These are phyloP conservation scores for Pseudocercospora ulei DNA, from an alignment of 2,329 filamentous ascomycete genomes.

Conservation along the genomic window DNA sequence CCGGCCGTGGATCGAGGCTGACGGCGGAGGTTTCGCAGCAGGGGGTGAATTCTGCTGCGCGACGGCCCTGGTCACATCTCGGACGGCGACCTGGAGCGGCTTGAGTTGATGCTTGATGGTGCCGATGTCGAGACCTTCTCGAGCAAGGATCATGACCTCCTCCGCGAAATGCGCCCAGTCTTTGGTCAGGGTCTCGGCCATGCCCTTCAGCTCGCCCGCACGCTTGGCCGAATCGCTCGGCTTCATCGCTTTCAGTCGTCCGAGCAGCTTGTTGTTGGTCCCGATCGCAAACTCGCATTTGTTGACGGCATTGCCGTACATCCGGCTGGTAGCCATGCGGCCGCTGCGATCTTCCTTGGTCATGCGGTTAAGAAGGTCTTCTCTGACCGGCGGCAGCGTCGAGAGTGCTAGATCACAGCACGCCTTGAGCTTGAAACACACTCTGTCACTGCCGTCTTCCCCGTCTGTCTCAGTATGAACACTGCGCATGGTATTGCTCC, in stretches of 20 bases:
- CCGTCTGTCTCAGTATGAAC: constrained; percentile 56
- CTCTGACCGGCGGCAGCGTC: constrained; percentile 59
- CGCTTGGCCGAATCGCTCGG: constrained; percentile 70
- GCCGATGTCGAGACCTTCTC: constrained; percentile 38
- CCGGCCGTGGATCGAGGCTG: constrained; percentile 17
- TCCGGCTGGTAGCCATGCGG: constrained; percentile 39
- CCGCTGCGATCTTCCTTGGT: constrained; percentile 50
- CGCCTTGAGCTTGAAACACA: constrained; percentile 65
- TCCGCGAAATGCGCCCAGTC: constrained; percentile 59
- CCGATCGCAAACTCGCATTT: constrained; percentile 62
- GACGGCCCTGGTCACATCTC: constrained; percentile 68
- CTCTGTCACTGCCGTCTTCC: constrained; percentile 74
- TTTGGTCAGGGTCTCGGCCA: constrained; percentile 65
- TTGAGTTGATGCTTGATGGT: constrained; percentile 66
- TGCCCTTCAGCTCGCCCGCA: constrained; percentile 53
- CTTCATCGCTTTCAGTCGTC: constrained; percentile 66
- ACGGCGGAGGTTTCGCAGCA: constrained; percentile 39
- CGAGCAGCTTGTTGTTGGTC: constrained; percentile 62
- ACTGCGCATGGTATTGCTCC: constrained; percentile 44
- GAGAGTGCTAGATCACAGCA: constrained; percentile 65
- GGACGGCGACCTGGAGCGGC: constrained; percentile 71
- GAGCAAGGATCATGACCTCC: constrained; percentile 46
- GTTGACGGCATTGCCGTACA: constrained; percentile 61
- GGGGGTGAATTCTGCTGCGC: constrained; percentile 56
- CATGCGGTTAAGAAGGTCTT: constrained; percentile 56